Evolutionary conservation across 306 rosid species (phyloP), one percentile per base, ranked within the genome.

Genomic region (Trifolium repens): DNA sequence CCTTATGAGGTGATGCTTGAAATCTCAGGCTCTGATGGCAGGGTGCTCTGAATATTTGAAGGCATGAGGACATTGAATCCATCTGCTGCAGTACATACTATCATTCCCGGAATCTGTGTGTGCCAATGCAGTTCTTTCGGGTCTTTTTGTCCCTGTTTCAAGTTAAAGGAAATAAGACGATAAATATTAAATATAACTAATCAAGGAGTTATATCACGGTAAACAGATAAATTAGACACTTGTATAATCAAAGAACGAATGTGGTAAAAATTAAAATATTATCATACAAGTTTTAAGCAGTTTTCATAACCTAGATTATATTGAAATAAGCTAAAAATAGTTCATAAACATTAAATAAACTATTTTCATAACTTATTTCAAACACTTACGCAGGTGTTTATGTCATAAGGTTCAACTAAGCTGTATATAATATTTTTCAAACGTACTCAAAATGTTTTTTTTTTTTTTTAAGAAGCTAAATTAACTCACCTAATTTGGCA

Each of bases 121-220:
- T 94, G 96, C 98, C 98, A 94, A 79, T 90, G 97, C 34, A 94
- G 88, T 82, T 94, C 98, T 82, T 94, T 94, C 67, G 88, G 85
- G 85, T 90, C 97, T 19, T 87, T 94, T 39, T 94, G 98, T 26
- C 98, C 98, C 98, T 90, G 91, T 86, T 77, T 0, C 50, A 71
- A 67, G 75, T 55, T 43, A 55, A 42, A 27, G 59, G 67, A 57
- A 57, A 17, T 17, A 53, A 17, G 12, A 53, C 34, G 30, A 9
- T 55, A 55, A 44, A 44, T 44, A 44, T 44, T 44, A 44, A 12
- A 12, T 44, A 44, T 44, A 44, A 44, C n/a, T 44, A 44, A 12
- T 44, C 5, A 44, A 44, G n/a, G 50, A 11, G n/a, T 44, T 44
- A 14, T 44, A 44, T 44, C 60, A 54, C 9, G 13, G 27, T 19